These are phyloP conservation scores for Themeda triandra DNA, from an alignment of 176 grass and related monocot genomes.

Conservation along the genomic window DNA sequence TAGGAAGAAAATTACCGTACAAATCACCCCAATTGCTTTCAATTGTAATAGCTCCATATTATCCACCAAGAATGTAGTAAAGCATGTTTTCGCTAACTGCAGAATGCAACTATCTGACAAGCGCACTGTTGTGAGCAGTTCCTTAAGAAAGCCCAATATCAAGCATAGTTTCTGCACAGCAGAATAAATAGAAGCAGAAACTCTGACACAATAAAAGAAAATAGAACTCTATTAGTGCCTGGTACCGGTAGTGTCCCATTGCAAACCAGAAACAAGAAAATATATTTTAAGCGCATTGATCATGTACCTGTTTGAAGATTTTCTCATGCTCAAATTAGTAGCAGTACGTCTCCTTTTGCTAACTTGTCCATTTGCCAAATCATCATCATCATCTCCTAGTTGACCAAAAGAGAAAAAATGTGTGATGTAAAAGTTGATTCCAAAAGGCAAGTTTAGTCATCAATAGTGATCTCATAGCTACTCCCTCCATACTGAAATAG, in stretches of 20 bases:
- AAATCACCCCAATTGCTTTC: constrained; percentile 86
- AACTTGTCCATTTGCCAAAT: constrained; percentile 65
- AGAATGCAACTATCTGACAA: constrained; percentile 95
- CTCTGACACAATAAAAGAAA: constrained; percentile 48
- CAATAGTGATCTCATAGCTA: not conserved
- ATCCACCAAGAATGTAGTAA: constrained; percentile 96
- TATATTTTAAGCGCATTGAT: constrained; percentile 16
- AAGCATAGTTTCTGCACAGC: constrained; percentile 93
- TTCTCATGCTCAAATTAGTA: constrained; percentile 60
- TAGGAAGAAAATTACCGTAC: constrained; percentile 56
- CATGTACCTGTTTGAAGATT: constrained; percentile 75
- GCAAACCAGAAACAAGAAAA: constrained; percentile 12
- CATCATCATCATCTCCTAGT: constrained; percentile 84
- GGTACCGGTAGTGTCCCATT: not conserved
- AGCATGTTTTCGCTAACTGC: constrained; percentile 95
- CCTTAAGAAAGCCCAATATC: constrained; percentile 91
- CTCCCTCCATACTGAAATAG: not conserved
- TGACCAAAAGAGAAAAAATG: constrained; percentile 25
- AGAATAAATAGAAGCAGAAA: constrained; percentile 64
- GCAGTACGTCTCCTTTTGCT: constrained; percentile 74
- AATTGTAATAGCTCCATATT: constrained; percentile 96
- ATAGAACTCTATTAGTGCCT: constrained; percentile 19
- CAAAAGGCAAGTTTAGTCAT: not conserved
- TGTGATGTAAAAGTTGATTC: no score
- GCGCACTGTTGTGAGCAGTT: constrained; percentile 73